Base-by-base conservation (phyloP, 1,284 basidiomycete species). In the Schizopora paradoxa region DNA sequence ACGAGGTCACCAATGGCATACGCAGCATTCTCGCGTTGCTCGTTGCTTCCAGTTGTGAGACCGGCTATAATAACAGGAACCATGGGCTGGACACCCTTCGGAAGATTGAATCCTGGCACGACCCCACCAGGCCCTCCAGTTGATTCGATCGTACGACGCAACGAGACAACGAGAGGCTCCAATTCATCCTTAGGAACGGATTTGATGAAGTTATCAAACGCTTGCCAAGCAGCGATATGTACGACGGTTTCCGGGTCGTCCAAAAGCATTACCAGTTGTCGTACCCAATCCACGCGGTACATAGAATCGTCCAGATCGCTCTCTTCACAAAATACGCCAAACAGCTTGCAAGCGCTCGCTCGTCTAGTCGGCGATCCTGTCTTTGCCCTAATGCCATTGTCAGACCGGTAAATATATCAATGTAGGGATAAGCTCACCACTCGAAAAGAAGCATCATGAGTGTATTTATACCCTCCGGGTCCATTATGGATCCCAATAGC, bases 1-100 rank as follows among this genome's bases (percentile, higher is more conserved):
- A 97, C 90, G 37, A 99, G 79, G 58, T 98, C 94, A 16, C 91
- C 88, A 49, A 99, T 92, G 34, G 91, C 93, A 57, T 91, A 88
- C 0, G 95, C 93, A 2, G 94, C 94, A 58, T 95, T 86, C 65
- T 99, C 95, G 56, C 85, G 73, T 56, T 90, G 85, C 51, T 90
- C 87, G 60, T 87, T 88, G 67, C 73, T 89, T 31, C 86, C 87
- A 51, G 79, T 82, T 0, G 82, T 88, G 35, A 88, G 76, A 61
- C 91, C 91, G 0, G 90, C 89, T 39, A 96, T 86, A 62, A 97
- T 84, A 58, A 97, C 84, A 0, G 91, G 87, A 0, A 97, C 86
- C 22, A 86, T 75, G 0, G 92, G 88, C 27, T 87, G 77, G n/a
- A 93, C 80, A 49, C 93, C 94, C 64, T 93, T 96, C 4, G 89